These are phyloP conservation scores for Aspergillus kassunensis DNA, from an alignment of 495 filamentous ascomycete genomes.

Conservation along the genomic window DNA sequence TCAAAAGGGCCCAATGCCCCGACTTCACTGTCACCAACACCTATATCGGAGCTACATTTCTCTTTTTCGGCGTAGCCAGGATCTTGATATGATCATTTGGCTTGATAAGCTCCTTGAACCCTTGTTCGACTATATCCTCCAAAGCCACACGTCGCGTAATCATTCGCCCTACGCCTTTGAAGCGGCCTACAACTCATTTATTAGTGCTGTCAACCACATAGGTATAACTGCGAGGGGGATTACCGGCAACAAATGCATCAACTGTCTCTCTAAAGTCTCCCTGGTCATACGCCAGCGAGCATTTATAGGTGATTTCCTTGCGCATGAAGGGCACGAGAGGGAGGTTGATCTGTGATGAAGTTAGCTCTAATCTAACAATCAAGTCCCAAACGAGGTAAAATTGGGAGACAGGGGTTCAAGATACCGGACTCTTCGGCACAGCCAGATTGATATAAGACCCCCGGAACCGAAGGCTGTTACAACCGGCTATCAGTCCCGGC, in stretches of 20 bases:
- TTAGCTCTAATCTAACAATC: slow-evolving; percentile 28
- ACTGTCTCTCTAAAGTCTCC: slow-evolving; percentile 55
- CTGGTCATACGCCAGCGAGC: slow-evolving; percentile 35
- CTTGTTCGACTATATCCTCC: slow-evolving; percentile 50
- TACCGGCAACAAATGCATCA: slow-evolving; percentile 45
- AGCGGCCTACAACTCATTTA: too few relatives aligned
- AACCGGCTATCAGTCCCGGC: slow-evolving; percentile 36
- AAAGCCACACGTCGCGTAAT: slow-evolving; percentile 51
- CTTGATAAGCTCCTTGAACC: slow-evolving; percentile 49
- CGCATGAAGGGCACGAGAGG: slow-evolving; percentile 10
- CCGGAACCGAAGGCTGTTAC: slow-evolving; percentile 35
- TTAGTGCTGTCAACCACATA: neutral
- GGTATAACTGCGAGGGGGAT: slow-evolving; percentile 7
- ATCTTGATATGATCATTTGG: slow-evolving; percentile 58
- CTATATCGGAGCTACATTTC: neutral
- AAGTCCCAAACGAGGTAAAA: neutral
- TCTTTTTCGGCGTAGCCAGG: slow-evolving; percentile 33
- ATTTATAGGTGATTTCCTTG: slow-evolving; percentile 29
- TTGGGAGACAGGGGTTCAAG: neutral
- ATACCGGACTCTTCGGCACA: slow-evolving; percentile 43
- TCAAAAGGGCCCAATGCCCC: too few relatives aligned
- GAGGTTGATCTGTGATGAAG: neutral
- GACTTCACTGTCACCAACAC: too few relatives aligned
- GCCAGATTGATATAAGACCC: slow-evolving; percentile 55
- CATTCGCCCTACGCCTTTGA: slow-evolving; percentile 48